These are phyloP conservation scores for Inga oerstediana DNA, from an alignment of 306 rosid species.

Conservation along the genomic window DNA sequence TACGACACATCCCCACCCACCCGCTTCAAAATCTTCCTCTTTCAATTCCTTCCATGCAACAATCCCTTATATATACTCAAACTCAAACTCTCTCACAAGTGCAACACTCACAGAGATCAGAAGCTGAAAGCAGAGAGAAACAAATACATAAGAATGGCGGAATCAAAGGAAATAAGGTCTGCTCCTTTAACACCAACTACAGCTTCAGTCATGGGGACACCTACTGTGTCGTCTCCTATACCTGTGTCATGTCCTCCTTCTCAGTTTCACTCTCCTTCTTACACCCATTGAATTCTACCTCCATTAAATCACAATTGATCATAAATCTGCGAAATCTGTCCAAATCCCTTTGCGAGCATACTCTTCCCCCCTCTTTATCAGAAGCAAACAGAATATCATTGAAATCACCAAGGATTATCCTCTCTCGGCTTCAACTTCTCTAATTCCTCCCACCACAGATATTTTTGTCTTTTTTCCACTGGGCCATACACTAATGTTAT, in stretches of 20 bases:
- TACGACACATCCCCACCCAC: neutral
- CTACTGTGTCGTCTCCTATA: neutral
- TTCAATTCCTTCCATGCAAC: neutral
- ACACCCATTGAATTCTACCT: too few species aligned
- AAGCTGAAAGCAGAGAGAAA: neutral
- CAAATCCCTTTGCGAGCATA: too few species aligned
- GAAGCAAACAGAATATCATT: too few species aligned
- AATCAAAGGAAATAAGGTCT: slow-evolving; percentile 5
- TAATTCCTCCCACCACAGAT: too few species aligned
- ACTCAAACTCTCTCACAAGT: neutral
- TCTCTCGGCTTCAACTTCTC: too few species aligned
- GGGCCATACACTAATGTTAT: too few species aligned
- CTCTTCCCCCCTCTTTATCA: too few species aligned
- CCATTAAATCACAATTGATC: too few species aligned
- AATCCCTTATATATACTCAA: neutral
- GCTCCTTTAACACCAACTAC: slow-evolving; percentile 1
- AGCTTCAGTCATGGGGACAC: neutral
- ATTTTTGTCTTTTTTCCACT: too few species aligned
- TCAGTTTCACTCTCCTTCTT: slow-evolving; percentile 13
- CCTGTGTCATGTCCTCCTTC: slow-evolving; percentile 12
- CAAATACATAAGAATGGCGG: neutral
- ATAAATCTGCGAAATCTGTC: too few species aligned
- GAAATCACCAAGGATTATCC: too few species aligned
- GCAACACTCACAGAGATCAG: neutral
- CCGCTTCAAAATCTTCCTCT: neutral